phyloP scores from a whole-genome alignment of 345 rosid genomes.

The Excoecaria agallocha region DNA sequence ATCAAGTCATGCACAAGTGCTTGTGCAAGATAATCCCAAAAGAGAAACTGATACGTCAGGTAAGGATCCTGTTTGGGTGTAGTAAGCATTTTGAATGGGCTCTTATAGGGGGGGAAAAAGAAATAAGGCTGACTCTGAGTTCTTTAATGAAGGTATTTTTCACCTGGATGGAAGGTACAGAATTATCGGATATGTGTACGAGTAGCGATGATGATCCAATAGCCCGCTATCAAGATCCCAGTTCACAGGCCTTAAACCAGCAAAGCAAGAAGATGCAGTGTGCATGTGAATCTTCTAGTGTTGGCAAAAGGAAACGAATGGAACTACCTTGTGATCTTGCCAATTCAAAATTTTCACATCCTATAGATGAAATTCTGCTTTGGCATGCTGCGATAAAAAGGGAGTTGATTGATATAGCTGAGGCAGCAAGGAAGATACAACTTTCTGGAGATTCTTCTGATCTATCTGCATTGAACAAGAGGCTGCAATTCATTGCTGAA shows the following conservation, averaged over 20 bases:
- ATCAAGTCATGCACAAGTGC: slow-evolving; percentile 53
- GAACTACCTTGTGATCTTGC: slow-evolving; percentile 31
- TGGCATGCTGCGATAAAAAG: slow-evolving; percentile 61
- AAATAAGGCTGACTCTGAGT: slow-evolving; percentile 20
- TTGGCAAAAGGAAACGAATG: slow-evolving; percentile 47
- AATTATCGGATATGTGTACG: slow-evolving; percentile 25
- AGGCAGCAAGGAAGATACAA: slow-evolving; percentile 50
- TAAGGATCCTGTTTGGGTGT: slow-evolving; percentile 25
- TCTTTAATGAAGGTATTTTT: slow-evolving; percentile 46
- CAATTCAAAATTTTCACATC: slow-evolving; percentile 34
- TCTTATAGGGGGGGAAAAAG: neutral
- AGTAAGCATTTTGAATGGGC: neutral
- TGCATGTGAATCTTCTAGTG: slow-evolving; percentile 41
- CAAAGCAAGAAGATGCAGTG: slow-evolving; percentile 28
- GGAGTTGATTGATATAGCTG: slow-evolving; percentile 50
- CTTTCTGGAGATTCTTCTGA: slow-evolving; percentile 49
- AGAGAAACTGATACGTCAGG: slow-evolving; percentile 68
- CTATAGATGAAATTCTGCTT: slow-evolving; percentile 55
- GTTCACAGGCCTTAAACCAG: slow-evolving; percentile 9
- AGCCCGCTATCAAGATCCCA: slow-evolving; percentile 20
- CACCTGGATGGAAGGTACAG: slow-evolving; percentile 51
- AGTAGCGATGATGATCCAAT: slow-evolving; percentile 28
- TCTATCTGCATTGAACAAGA: slow-evolving; percentile 47
- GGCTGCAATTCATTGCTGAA: slow-evolving; percentile 63
- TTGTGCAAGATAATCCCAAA: slow-evolving; percentile 63